phyloP scores from a whole-genome alignment of 176 grass and related monocot genomes.

The Oryza meyeriana region DNA sequence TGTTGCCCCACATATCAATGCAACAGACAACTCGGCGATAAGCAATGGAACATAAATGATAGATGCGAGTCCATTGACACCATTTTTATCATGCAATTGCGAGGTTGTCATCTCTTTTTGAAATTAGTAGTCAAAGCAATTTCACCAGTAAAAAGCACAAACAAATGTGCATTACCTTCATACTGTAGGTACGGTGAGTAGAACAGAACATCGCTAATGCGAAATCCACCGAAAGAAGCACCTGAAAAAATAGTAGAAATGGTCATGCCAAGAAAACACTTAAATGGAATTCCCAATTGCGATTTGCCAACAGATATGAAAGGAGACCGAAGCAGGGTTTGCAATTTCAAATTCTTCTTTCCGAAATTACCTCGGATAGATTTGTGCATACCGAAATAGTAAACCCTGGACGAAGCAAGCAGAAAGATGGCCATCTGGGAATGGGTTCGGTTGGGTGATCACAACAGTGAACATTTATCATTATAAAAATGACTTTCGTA shows the following conservation, averaged over 20 bases:
- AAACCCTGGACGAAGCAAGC: too few relatives aligned
- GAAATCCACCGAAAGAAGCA: conserved; percentile 65
- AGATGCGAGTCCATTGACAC: background rate
- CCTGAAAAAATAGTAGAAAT: conserved; percentile 26
- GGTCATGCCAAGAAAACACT: background rate
- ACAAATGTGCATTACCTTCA: conserved; percentile 46
- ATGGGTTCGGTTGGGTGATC: too few relatives aligned
- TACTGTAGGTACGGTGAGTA: conserved; percentile 65
- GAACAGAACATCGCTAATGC: conserved; percentile 76
- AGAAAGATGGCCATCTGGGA: too few relatives aligned
- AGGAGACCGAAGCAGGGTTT: background rate
- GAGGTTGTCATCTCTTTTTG: background rate
- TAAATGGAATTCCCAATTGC: background rate
- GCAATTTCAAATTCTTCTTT: background rate
- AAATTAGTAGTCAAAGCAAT: background rate
- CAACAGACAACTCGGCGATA: conserved; percentile 30
- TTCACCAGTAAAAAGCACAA: background rate
- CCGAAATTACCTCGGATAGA: too few relatives aligned
- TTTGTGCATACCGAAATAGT: too few relatives aligned
- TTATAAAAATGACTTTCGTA: too few relatives aligned
- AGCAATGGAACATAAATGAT: background rate
- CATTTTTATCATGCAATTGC: background rate
- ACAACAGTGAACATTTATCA: too few relatives aligned
- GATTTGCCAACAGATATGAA: background rate
- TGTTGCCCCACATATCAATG: conserved; percentile 68